Percentiles rank a stretch among this genome's conserved stretches.
Evolutionary conservation across 805 yeast species (phyloP).

Genomic region (Saccharomycopsis synnaedendra): DNA sequence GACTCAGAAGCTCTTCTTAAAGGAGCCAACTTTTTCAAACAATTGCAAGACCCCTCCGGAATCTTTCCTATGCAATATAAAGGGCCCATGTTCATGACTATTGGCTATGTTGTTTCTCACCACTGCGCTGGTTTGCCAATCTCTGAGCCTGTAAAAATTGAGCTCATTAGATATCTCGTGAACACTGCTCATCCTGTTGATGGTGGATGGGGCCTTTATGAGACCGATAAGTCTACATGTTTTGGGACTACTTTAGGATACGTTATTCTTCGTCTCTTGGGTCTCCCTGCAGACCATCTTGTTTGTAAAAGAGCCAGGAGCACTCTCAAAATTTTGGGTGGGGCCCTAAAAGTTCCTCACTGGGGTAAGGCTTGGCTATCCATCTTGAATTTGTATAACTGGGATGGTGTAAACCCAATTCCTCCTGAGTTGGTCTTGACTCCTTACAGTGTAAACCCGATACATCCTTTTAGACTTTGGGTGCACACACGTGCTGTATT

Average conservation of each 20-base stretch:
- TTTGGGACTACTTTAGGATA: conserved; percentile 90
- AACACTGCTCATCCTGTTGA: conserved; percentile 94
- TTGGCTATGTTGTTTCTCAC: conserved; percentile 71
- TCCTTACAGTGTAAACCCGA: conserved; percentile 60
- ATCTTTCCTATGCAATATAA: conserved; percentile 86
- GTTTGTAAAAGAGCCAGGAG: conserved; percentile 67
- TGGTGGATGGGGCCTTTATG: conserved; percentile 99
- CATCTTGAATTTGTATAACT: conserved; percentile 64
- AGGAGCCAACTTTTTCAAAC: conserved; percentile 59
- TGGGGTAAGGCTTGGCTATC: conserved; percentile 97
- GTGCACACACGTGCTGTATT: conserved; percentile 93
- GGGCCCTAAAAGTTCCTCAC: conserved; percentile 84
- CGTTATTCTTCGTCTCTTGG: conserved; percentile 68
- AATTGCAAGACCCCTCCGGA: conserved; percentile 78
- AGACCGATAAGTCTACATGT: conserved; percentile 86
- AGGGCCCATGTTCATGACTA: conserved; percentile 96
- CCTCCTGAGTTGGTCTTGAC: conserved; percentile 91
- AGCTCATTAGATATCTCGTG: conserved; percentile 76
- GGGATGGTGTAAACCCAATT: conserved; percentile 98
- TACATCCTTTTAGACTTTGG: conserved; percentile 99
- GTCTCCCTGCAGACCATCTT: conserved; percentile 62
- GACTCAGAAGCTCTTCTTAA: conserved; percentile 56
- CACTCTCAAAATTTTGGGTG: conserved; percentile 66
- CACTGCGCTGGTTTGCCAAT: conserved; percentile 62
- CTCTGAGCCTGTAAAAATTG: conserved; percentile 52